Base-by-base conservation (phyloP, 2,329 filamentous ascomycete genomes). In the Colletotrichum sp. region DNA sequence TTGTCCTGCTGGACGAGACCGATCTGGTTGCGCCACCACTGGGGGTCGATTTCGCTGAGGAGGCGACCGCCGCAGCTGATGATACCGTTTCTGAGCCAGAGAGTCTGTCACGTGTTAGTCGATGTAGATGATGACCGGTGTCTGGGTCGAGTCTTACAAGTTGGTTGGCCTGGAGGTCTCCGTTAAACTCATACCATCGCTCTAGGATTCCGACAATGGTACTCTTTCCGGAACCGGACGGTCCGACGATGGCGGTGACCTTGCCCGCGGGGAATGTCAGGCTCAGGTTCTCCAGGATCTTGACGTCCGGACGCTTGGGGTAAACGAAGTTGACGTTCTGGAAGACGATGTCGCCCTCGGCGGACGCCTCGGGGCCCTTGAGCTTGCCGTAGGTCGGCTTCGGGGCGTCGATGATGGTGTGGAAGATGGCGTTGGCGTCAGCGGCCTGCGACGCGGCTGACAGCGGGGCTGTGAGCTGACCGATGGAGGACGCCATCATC, bases 1-100 rank as follows among this genome's bases (percentile, higher is more conserved):
- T 75, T 75, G 48, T 75, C 75, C 82, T 99, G 97, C 77, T 94
- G 95, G 69, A 99, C 97, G 6, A 99, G 88, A 2, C 96, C 93
- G 80, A 99, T 95, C 80, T 98, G 95, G 82, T 96, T 95, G 72
- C 97, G 93, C 77, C 99, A 87, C 96, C 96, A 99, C 67, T 92
- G 92, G 36, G 98, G 89, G 81, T 99, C 99, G 65, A 99, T 88
- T 1, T 89, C 93, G 79, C 91, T 92, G 71, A 98, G 58, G 15
- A 69, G 28, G 3, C 66, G 65, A 1, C 66, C 71, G 12, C 74
- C 74, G n/a, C 73, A 72, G n/a, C 52, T 74, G 71, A 76, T 71
- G 28, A 76, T 32, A 8, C 74, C 38, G 57, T 80, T 84, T 21
- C 84, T 80, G 6, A 85, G 81, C 83, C 84, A 86, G 52, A 82